Conservation (phyloP, 1,284 basidiomycete genomes). For the Apiotrichum veenhuisii region DNA sequence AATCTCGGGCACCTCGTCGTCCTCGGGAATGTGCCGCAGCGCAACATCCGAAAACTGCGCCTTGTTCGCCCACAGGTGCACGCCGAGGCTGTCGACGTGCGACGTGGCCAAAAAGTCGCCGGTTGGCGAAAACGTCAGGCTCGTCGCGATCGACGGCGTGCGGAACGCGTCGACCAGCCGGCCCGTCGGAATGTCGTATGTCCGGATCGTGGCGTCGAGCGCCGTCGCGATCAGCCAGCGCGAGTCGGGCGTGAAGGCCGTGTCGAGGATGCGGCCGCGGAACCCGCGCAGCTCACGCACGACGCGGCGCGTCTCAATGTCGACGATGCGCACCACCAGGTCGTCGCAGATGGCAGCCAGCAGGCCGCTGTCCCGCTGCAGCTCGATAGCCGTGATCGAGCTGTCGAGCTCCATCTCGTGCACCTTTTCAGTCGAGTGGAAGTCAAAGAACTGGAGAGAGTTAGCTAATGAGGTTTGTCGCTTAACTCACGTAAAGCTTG, state of each 20-base stretch:
- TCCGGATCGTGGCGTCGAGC: slow-evolving; percentile 86
- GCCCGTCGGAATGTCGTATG: slow-evolving; percentile 93
- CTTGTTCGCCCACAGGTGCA: slow-evolving; percentile 96
- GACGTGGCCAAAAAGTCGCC: slow-evolving; percentile 94
- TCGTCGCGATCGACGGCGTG: slow-evolving; percentile 84
- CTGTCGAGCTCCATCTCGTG: slow-evolving; percentile 66
- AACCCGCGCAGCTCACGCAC: slow-evolving; percentile 85
- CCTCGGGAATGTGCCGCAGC: slow-evolving; percentile 66
- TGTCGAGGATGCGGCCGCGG: slow-evolving; percentile 73
- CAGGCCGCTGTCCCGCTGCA: slow-evolving; percentile 84
- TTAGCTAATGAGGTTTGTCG: not conserved
- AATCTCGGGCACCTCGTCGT: slow-evolving; percentile 68
- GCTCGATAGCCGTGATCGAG: slow-evolving; percentile 63
- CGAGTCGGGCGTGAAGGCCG: slow-evolving; percentile 87
- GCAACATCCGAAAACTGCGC: slow-evolving; percentile 87
- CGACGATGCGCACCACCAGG: slow-evolving; percentile 74
- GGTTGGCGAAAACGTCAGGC: slow-evolving; percentile 86
- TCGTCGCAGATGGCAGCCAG: slow-evolving; percentile 83
- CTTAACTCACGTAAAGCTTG: slow-evolving; percentile 67
- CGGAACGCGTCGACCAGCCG: slow-evolving; percentile 87
- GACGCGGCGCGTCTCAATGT: slow-evolving; percentile 81
- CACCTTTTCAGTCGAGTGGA: slow-evolving; percentile 73
- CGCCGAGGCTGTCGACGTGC: slow-evolving; percentile 88
- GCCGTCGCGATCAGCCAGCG: slow-evolving; percentile 87
- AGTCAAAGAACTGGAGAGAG: slow-evolving; percentile 81